These are phyloP conservation scores for Heritiera fomes DNA, from an alignment of 345 rosid genomes.

Conservation along the genomic window DNA sequence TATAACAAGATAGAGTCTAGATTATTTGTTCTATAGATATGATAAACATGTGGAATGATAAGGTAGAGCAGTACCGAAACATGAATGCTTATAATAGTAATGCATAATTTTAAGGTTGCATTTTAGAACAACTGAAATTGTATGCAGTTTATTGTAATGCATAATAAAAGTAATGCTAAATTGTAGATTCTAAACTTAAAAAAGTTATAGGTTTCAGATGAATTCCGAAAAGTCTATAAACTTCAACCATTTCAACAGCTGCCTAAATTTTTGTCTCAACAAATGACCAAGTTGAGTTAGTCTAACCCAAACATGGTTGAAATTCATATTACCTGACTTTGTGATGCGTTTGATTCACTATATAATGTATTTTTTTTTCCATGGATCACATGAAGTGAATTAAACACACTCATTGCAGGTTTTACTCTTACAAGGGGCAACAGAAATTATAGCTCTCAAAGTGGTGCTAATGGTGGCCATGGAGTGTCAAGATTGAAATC, in stretches of 20 bases:
- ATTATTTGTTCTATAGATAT: neutral
- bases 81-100: neutral
- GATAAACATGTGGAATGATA: neutral
- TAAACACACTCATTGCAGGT: slow-evolving; percentile 34
- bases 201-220: too few species aligned
- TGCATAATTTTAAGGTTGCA: neutral
- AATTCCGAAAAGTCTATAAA: too few species aligned
- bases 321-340: neutral
- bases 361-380: neutral
- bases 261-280: too few species aligned
- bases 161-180: too few species aligned
- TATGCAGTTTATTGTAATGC: neutral
- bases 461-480: slow-evolving; percentile 47
- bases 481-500: slow-evolving; percentile 64
- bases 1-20: too few species aligned
- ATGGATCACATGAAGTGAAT: neutral
- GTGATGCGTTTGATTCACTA: neutral
- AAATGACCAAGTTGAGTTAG: neutral
- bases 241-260: too few species aligned
- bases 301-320: slow-evolving; percentile 10
- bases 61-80: neutral
- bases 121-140: neutral
- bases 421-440: slow-evolving; percentile 68
- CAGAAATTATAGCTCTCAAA: slow-evolving; percentile 45
- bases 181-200: too few species aligned